Conservation (phyloP, 1,284 basidiomycete species). For the Boletus sp. region DNA sequence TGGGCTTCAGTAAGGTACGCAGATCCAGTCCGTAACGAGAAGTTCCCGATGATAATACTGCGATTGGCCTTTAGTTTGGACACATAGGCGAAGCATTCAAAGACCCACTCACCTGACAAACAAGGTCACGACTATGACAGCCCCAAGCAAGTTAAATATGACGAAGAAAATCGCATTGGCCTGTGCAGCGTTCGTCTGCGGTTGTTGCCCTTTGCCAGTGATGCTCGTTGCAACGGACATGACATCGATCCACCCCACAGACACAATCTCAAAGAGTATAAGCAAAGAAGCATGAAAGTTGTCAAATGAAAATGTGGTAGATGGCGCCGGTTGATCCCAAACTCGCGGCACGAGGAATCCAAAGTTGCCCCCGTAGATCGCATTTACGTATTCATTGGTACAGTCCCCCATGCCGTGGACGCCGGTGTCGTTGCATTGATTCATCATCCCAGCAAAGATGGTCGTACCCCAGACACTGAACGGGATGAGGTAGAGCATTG, state of each 20-base stretch:
- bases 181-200: slow-evolving; percentile 67
- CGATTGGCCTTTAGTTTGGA: slow-evolving; percentile 11
- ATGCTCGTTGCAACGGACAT: slow-evolving; percentile 83
- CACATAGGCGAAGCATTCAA: not conserved
- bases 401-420: slow-evolving; percentile 64
- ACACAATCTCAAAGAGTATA: slow-evolving; percentile 96
- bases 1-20: slow-evolving; percentile 85
- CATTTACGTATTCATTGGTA: slow-evolving; percentile 73
- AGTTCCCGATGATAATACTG: slow-evolving; percentile 95
- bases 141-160: slow-evolving; percentile 91
- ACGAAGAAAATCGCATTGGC: slow-evolving; percentile 91
- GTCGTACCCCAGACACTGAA: slow-evolving; percentile 98
- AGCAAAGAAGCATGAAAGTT: slow-evolving; percentile 81
- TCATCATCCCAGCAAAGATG: slow-evolving; percentile 86
- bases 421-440: slow-evolving; percentile 76
- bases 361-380: slow-evolving; percentile 51
- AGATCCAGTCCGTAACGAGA: slow-evolving; percentile 80
- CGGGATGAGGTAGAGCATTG: slow-evolving; percentile 93
- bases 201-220: slow-evolving; percentile 66
- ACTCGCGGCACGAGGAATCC: slow-evolving; percentile 80
- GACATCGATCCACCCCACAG: slow-evolving; percentile 95
- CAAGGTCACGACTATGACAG: slow-evolving; percentile 83
- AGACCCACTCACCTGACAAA: slow-evolving; percentile 69
- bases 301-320: slow-evolving; percentile 90
- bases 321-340: slow-evolving; percentile 85